Evolutionary conservation across 345 rosid species (phyloP).

Genomic region (Erucastrum elatum): DNA sequence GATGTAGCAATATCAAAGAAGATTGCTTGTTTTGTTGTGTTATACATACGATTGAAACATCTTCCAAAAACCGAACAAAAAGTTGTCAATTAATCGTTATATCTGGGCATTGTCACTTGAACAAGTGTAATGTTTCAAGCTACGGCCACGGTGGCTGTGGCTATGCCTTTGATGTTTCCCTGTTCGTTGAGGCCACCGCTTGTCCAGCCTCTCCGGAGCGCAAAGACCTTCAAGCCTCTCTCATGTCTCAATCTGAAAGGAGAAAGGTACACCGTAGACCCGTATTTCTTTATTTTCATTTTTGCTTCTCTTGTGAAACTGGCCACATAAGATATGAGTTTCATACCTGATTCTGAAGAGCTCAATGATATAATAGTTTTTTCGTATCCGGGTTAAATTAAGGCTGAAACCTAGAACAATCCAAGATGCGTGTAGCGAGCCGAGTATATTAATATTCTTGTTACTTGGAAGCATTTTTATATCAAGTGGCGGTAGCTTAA

Average conservation of each 20-base stretch:
- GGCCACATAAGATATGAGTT: background rate
- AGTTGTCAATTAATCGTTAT: background rate
- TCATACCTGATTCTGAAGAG: background rate
- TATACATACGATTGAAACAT: background rate
- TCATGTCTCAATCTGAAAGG: slow-evolving; percentile 50
- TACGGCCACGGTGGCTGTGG: background rate
- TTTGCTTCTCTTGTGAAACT: background rate
- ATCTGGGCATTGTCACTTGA: too few species aligned
- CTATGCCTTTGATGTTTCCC: slow-evolving; percentile 17
- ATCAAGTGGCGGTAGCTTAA: too few species aligned
- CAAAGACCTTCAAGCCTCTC: slow-evolving; percentile 20
- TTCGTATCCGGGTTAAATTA: too few species aligned
- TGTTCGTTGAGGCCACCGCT: slow-evolving; percentile 22
- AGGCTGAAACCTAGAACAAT: background rate
- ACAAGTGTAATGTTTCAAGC: slow-evolving; percentile 35
- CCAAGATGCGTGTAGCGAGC: background rate
- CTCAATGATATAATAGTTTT: too few species aligned
- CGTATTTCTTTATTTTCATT: background rate
- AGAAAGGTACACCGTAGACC: slow-evolving; percentile 12
- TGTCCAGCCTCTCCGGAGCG: slow-evolving; percentile 23
- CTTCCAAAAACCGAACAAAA: background rate
- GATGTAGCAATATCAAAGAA: background rate
- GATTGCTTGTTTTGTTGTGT: background rate
- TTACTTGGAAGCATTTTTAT: too few species aligned
- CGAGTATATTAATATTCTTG: too few species aligned